Conservation (phyloP, 2,329 filamentous ascomycete genomes). For the Camptophora hylomeconis region DNA sequence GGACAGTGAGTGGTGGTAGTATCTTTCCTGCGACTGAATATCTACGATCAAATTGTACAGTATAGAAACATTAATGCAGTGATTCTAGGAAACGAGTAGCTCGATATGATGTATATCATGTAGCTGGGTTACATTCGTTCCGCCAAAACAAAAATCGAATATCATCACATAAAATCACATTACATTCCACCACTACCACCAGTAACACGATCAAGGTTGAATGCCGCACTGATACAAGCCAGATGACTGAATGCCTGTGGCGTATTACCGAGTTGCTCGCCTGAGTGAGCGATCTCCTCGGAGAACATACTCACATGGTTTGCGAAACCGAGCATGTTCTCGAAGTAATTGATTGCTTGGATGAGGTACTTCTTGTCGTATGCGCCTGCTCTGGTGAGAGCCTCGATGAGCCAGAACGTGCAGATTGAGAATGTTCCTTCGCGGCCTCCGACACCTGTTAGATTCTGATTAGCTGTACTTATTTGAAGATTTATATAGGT, state of each 20-base stretch:
- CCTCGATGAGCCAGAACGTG: constrained; percentile 72
- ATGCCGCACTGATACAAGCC: constrained; percentile 62
- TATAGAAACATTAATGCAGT: too few relatives aligned
- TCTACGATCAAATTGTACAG: too few relatives aligned
- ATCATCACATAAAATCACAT: too few relatives aligned
- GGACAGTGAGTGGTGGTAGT: too few relatives aligned
- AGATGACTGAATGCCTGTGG: constrained; percentile 69
- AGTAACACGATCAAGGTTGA: constrained; percentile 68
- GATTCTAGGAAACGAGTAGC: too few relatives aligned
- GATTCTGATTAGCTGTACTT: not conserved
- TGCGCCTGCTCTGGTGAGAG: constrained; percentile 45
- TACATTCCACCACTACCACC: too few relatives aligned
- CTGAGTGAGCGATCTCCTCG: constrained; percentile 61
- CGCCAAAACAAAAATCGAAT: too few relatives aligned
- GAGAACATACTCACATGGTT: constrained; percentile 70
- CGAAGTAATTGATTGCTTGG: constrained; percentile 54
- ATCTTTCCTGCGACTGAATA: too few relatives aligned
- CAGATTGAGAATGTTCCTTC: constrained; percentile 73
- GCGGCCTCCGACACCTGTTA: constrained; percentile 53
- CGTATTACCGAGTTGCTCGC: constrained; percentile 68
- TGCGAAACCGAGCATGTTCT: constrained; percentile 64
- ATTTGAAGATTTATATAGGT: too few relatives aligned
- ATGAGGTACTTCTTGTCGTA: constrained; percentile 22
- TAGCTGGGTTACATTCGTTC: too few relatives aligned
- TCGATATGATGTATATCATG: too few relatives aligned